Conservation (phyloP, 2,329 filamentous ascomycete genomes). For the Botrytis hyacinthi region DNA sequence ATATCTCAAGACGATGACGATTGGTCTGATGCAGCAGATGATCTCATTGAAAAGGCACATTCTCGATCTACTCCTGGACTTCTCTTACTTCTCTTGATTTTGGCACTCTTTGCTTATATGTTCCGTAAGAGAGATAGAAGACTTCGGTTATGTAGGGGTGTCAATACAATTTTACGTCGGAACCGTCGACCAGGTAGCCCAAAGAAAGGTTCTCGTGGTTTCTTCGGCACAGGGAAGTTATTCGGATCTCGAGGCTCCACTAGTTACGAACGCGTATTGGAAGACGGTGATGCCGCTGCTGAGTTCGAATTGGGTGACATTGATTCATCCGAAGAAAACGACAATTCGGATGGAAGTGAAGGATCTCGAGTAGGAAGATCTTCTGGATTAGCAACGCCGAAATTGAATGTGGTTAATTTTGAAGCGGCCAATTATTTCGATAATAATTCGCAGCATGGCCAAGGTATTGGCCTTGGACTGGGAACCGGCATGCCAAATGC, state of each 20-base stretch:
- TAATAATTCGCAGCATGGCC: conserved; percentile 23
- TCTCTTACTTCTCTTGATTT: conserved; percentile 71
- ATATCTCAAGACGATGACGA: conserved; percentile 50
- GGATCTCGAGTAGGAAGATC: conserved; percentile 55
- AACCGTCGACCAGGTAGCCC: conserved; percentile 47
- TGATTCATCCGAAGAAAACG: conserved; percentile 59
- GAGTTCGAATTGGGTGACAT: conserved; percentile 76
- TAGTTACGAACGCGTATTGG: conserved; percentile 79
- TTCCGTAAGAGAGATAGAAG: conserved; percentile 78
- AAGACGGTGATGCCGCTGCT: conserved; percentile 66
- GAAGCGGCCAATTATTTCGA: conserved; percentile 42
- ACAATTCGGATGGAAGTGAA: conserved; percentile 61
- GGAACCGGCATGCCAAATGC: conserved; percentile 37
- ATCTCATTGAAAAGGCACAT: conserved; percentile 64
- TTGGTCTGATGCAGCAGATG: conserved; percentile 52
- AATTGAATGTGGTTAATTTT: conserved; percentile 52
- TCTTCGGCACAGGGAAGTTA: conserved; percentile 58
- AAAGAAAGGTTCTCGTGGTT: conserved; percentile 47
- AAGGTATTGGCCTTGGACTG: conserved; percentile 33
- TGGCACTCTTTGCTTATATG: conserved; percentile 67
- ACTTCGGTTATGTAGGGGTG: conserved; percentile 55
- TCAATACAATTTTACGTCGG: conserved; percentile 47
- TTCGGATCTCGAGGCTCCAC: conserved; percentile 56
- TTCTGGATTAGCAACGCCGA: conserved; percentile 68
- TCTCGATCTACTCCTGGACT: conserved; percentile 71